A percentile compares a stretch with the other conserved stretches of the same genome.
phyloP scores from a whole-genome alignment of 139 green algal species.

The Asterochloris sp. region DNA sequence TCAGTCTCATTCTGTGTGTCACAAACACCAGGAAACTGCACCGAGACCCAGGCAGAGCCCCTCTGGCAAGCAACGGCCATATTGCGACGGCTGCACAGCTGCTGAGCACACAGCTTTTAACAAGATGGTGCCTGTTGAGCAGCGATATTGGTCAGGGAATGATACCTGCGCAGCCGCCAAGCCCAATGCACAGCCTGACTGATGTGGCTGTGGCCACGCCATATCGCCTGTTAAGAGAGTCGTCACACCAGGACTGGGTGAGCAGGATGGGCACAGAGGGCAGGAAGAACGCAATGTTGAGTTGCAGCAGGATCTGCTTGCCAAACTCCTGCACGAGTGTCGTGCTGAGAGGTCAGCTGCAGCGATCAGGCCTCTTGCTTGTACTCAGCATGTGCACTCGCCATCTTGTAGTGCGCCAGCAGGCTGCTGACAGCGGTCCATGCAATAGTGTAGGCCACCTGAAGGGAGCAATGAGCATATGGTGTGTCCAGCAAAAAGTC shows the following conservation, averaged over 20 bases:
- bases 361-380: too few species aligned
- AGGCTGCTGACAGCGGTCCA: slow-evolving; percentile 62
- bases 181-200: slow-evolving; percentile 4
- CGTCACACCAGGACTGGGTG: slow-evolving; percentile 37
- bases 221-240: slow-evolving; percentile 5
- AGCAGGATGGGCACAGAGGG: slow-evolving; percentile 52
- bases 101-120: too few species aligned
- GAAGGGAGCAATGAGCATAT: not conserved
- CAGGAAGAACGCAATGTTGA: slow-evolving; percentile 66
- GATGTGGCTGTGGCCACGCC: slow-evolving; percentile 16
- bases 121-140: too few species aligned
- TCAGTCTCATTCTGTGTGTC: not conserved
- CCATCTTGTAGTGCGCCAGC: slow-evolving; percentile 44
- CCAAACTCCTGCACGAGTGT: slow-evolving; percentile 29
- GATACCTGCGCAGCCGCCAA: too few species aligned
- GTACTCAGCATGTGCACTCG: too few species aligned
- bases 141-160: too few species aligned
- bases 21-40: not conserved
- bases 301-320: slow-evolving; percentile 50
- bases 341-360: too few species aligned
- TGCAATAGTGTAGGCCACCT: slow-evolving; percentile 53
- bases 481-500: not conserved
- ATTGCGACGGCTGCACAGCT: too few species aligned
- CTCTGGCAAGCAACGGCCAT: too few species aligned
- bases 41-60: too few species aligned